A percentile compares a stretch with the other conserved stretches of the same genome.
Evolutionary conservation across 2,329 filamentous ascomycete genomes (phyloP).

Genomic region (Paradendryphiella salina): DNA sequence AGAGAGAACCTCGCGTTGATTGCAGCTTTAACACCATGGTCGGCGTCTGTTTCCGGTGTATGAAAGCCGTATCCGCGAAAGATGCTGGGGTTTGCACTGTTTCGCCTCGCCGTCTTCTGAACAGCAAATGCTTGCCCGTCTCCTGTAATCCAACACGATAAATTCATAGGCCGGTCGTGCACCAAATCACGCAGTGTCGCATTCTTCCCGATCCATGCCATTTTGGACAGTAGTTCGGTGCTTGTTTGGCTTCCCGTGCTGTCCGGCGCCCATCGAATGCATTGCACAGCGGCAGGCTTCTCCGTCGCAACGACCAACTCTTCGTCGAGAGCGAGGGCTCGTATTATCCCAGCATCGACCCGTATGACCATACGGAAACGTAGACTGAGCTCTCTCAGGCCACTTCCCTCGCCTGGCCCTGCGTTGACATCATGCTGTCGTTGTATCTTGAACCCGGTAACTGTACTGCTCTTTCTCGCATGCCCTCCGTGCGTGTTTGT

Average conservation of each 20-base stretch:
- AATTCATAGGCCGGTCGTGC: constrained; percentile 93
- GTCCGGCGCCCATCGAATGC: constrained; percentile 92
- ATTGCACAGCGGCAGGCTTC: constrained; percentile 93
- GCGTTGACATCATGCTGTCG: constrained; percentile 46
- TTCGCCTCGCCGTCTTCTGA: constrained; percentile 60
- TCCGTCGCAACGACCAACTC: constrained; percentile 89
- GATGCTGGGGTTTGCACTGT: constrained; percentile 63
- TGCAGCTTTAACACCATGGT: constrained; percentile 71
- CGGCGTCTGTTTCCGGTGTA: constrained; percentile 61
- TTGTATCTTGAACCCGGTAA: constrained; percentile 45
- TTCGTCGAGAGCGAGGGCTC: constrained; percentile 84
- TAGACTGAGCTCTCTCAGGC: constrained; percentile 83
- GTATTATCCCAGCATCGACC: constrained; percentile 91
- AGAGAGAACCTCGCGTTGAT: constrained; percentile 96
- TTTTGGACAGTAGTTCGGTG: constrained; percentile 85
- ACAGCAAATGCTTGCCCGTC: constrained; percentile 90
- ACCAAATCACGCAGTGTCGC: constrained; percentile 80
- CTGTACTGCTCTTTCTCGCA: constrained; percentile 55
- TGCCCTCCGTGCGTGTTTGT: constrained; percentile 55
- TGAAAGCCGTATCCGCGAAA: constrained; percentile 95
- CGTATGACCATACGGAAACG: constrained; percentile 98
- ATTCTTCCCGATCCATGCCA: constrained; percentile 83
- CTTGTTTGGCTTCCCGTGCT: constrained; percentile 79
- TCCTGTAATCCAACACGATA: constrained; percentile 87
- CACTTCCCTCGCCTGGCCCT: constrained; percentile 79